Conservation (phyloP, 441 rosid genomes). For the Theobroma grandiflorum region DNA sequence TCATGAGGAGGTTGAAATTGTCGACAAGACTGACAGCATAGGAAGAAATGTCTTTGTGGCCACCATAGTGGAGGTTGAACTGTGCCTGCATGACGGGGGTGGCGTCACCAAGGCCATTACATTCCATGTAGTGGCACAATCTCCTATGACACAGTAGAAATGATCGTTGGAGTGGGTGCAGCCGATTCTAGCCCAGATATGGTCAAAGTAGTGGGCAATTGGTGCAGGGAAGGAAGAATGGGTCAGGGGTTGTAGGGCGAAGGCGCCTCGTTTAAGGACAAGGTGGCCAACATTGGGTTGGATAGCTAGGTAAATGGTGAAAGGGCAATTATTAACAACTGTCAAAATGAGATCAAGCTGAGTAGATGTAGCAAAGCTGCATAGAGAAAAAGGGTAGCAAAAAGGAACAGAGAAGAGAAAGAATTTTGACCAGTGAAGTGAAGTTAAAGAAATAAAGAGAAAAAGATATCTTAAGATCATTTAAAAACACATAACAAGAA, state of each 20-base stretch:
- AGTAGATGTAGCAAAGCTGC: slow-evolving; percentile 36
- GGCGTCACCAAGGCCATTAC: slow-evolving; percentile 65
- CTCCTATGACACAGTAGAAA: slow-evolving; percentile 63
- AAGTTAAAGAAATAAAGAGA: no score
- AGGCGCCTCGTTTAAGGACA: slow-evolving; percentile 65
- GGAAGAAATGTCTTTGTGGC: slow-evolving; percentile 53
- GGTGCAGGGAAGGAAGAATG: slow-evolving; percentile 68
- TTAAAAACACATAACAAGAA: no score
- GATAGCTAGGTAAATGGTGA: slow-evolving; percentile 71
- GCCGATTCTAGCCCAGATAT: slow-evolving; percentile 70
- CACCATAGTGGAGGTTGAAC: slow-evolving; percentile 64
- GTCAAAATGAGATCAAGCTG: slow-evolving; percentile 54
- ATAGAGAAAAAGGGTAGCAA: slow-evolving; percentile 31
- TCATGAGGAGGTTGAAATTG: slow-evolving; percentile 70
- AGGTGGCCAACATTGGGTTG: slow-evolving; percentile 76
- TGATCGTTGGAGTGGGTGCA: slow-evolving; percentile 41
- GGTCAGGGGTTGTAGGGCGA: slow-evolving; percentile 47
- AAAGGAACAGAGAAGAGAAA: slow-evolving; percentile 21
- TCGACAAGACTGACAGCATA: slow-evolving; percentile 73
- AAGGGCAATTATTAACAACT: slow-evolving; percentile 74
- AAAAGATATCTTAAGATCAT: no score
- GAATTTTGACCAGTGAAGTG: no score
- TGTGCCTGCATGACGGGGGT: slow-evolving; percentile 66
- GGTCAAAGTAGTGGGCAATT: slow-evolving; percentile 65
- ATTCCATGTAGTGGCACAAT: slow-evolving; percentile 67